Conservation (phyloP, 1,284 basidiomycete species). For the Pseudozyma hubeiensis region DNA sequence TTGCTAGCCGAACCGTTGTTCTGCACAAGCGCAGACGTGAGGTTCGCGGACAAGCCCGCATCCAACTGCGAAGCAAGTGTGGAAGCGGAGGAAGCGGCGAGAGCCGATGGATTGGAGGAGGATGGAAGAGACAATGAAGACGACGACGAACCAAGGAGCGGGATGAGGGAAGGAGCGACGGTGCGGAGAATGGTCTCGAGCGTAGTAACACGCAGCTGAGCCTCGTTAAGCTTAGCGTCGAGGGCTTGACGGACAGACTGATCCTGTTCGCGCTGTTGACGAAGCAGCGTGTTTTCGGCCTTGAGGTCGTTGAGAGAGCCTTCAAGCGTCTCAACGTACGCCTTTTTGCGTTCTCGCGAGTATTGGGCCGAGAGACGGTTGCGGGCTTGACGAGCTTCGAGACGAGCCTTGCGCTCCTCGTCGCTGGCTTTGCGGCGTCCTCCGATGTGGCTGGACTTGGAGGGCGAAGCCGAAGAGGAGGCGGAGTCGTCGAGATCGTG, state of each 20-base stretch:
- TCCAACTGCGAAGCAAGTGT: conserved; percentile 28
- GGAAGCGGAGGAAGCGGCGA: conserved; percentile 29
- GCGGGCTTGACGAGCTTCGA: conserved; percentile 64
- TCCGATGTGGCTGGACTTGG: conserved; percentile 27
- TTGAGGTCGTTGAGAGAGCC: conserved; percentile 44
- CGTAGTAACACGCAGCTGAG: conserved; percentile 43
- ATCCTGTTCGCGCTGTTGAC: conserved; percentile 33
- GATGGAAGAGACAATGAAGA: conserved; percentile 13
- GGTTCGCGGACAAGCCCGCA: conserved; percentile 29
- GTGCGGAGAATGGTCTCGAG: conserved; percentile 54
- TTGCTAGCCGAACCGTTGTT: conserved; percentile 28
- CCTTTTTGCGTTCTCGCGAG: conserved; percentile 66
- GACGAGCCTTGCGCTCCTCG: conserved; percentile 61
- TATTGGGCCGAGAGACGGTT: conserved; percentile 66
- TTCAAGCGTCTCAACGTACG: conserved; percentile 60
- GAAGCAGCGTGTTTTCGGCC: conserved; percentile 42
- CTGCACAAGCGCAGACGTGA: conserved; percentile 35
- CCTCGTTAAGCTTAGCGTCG: conserved; percentile 45
- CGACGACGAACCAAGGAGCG: conserved; percentile 30
- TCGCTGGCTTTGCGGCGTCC: conserved; percentile 51
- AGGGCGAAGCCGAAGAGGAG: conserved; percentile 22
- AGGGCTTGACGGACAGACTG: conserved; percentile 28
- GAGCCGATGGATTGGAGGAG: conserved; percentile 22
- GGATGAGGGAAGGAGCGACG: conserved; percentile 34
- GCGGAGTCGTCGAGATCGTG: conserved; percentile 15